Base-by-base conservation (phyloP, 2,329 filamentous ascomycete genomes). In the Claviceps sp. region DNA sequence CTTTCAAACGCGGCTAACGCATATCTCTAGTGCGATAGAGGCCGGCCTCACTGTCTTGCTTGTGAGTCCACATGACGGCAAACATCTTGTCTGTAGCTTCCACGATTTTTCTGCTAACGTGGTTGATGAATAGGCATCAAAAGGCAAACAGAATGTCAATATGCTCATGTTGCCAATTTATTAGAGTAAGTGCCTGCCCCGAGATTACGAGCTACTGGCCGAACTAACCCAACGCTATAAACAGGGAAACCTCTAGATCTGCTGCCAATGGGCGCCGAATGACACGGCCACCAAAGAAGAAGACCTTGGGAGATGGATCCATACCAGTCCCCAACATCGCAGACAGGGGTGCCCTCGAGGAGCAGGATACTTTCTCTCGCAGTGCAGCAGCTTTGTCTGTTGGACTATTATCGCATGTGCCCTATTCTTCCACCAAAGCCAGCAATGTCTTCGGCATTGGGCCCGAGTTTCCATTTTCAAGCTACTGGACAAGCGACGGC, bases 371-470 rank as follows among this genome's bases (percentile, higher is more conserved):
- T 37, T 61, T 69, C 19, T 74, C 74, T 3, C 69, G 73, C 46
- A 74, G 73, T 46, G 76, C 76, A 42, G 70, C 80, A 26, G 74
- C 77, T 34, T 70, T 75, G 14, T 81, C 78, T 3, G 78, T 73
- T 7, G 78, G 78, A 19, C 72, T 89, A 11, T 72, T 89, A 46
- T 87, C 85, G 49, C 82, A 87, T 60, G 77, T 89, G 2, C 84
- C 85, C 0, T 86, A 85, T 62, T 85, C 85, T 0, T 74, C 79
- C 43, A 79, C 83, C 10, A 81, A 81, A 6, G 82, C 83, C 1
- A 87, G 83, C 52, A 88, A 87, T 57, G 84, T 89, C 52, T 90
- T 90, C 62, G 86, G 86, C n/a, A 81, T 89, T 56, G 85, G 84
- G 14, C 82, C 83, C 0, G 84, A 88, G 62, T 85, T 89, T 62